A percentile compares a stretch with the other conserved stretches of the same genome.
Conservation (phyloP, 805 yeast species). For the Hanseniaspora lachancei region DNA sequence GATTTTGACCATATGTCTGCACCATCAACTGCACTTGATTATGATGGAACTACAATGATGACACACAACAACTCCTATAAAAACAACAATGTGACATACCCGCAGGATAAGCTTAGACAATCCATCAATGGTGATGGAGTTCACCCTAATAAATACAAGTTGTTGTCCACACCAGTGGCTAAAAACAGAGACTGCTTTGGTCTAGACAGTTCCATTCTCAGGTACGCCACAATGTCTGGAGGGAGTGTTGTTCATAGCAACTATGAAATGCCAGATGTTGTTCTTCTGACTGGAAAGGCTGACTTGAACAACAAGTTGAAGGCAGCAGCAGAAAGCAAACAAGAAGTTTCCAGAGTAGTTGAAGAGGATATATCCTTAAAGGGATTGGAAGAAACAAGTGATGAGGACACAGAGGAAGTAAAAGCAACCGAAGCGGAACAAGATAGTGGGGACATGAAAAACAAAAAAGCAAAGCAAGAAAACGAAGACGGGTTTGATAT, state of each 20-base stretch:
- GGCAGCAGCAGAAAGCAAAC: neutral
- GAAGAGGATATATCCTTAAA: slow-evolving; percentile 9
- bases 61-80: neutral
- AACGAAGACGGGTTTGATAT: slow-evolving; percentile 1
- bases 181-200: slow-evolving; percentile 10
- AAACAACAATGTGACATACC: slow-evolving; percentile 3
- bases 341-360: neutral
- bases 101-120: neutral
- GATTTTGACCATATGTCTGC: slow-evolving; percentile 3
- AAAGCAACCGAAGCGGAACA: neutral
- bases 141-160: slow-evolving; percentile 3
- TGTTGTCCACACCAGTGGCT: slow-evolving; percentile 8
- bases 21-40: slow-evolving; percentile 3
- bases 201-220: slow-evolving; percentile 13
- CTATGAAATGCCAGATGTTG: slow-evolving; percentile 12
- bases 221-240: slow-evolving; percentile 13
- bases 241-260: slow-evolving; percentile 5
- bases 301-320: neutral
- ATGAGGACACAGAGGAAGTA: neutral
- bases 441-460: neutral
- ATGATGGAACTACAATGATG: slow-evolving; percentile 11
- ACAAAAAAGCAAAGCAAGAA: neutral
- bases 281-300: slow-evolving; percentile 1
- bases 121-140: neutral
- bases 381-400: slow-evolving; percentile 12